Conservation (phyloP, 768 basidiomycete genomes). For the Mycena kentingensis region DNA sequence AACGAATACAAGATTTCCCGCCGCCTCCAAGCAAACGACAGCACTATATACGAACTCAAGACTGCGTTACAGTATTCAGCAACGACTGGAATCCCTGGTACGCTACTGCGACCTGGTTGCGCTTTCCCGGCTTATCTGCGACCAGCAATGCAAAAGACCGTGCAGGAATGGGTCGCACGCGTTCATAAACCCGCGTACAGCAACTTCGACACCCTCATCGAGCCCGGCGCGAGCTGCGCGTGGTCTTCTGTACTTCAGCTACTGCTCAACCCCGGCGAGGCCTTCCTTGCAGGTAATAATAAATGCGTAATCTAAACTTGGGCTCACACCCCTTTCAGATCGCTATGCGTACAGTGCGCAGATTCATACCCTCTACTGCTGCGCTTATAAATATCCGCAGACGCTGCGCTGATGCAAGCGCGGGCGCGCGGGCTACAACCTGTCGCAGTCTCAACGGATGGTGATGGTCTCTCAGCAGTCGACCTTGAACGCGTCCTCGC, state of each 20-base stretch:
- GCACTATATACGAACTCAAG: conserved; percentile 47
- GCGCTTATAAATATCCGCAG: conserved; percentile 57
- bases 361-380: conserved; percentile 43
- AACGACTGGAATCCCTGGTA: conserved; percentile 44
- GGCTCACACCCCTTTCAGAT: conserved; percentile 44
- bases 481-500: conserved; percentile 52
- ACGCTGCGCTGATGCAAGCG: conserved; percentile 26
- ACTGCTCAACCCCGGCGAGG: conserved; percentile 6
- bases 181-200: conserved; percentile 49
- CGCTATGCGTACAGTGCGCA: conserved; percentile 33
- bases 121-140: not conserved
- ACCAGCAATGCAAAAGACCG: conserved; percentile 40
- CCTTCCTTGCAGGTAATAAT: conserved; percentile 15
- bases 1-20: conserved; percentile 20
- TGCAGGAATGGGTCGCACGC: conserved; percentile 42
- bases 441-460: conserved; percentile 55
- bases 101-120: not conserved
- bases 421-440: conserved; percentile 31
- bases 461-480: conserved; percentile 53
- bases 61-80: conserved; percentile 57
- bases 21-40: conserved; percentile 27
- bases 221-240: conserved; percentile 57
- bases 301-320: conserved; percentile 39
- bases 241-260: conserved; percentile 24
- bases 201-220: conserved; percentile 48